Evolutionary conservation across 2,329 filamentous ascomycete genomes (phyloP).

Genomic region (Colletotrichum sp.): DNA sequence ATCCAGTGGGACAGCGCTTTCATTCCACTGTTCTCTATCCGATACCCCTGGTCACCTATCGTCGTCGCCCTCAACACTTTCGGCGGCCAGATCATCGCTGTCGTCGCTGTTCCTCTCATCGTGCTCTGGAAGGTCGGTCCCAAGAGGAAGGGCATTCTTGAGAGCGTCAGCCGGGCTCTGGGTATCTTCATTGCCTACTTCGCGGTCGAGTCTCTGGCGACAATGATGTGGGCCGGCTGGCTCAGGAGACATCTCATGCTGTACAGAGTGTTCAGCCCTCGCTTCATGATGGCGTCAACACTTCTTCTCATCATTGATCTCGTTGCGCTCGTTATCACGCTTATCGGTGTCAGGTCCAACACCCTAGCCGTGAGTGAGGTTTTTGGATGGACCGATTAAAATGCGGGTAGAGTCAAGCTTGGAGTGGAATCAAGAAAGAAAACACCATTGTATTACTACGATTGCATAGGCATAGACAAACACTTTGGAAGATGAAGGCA

Average conservation of each 20-base stretch:
- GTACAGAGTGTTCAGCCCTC: conserved; percentile 89
- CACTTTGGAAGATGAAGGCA: background rate
- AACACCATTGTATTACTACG: background rate
- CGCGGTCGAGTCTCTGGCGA: conserved; percentile 81
- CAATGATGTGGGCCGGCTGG: conserved; percentile 89
- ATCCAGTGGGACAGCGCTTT: conserved; percentile 98
- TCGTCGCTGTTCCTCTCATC: conserved; percentile 78
- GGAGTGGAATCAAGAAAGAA: background rate
- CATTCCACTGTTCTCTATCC: conserved; percentile 80
- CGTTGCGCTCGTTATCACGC: conserved; percentile 71
- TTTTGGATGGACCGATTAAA: conserved; percentile 77
- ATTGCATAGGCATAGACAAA: background rate
- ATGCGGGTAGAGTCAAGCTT: background rate
- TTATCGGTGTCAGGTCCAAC: conserved; percentile 78
- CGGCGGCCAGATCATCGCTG: conserved; percentile 85
- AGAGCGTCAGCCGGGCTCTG: conserved; percentile 72
- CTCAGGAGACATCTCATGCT: conserved; percentile 94
- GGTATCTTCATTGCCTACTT: conserved; percentile 83
- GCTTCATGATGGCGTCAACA: conserved; percentile 83
- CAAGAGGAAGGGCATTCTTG: conserved; percentile 71
- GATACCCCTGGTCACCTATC: conserved; percentile 89
- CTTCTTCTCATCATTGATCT: conserved; percentile 80
- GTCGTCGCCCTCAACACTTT: conserved; percentile 87
- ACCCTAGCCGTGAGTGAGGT: conserved; percentile 82
- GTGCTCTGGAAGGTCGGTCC: conserved; percentile 90